Conservation (phyloP, 108 stramenopile species). For the Epithemia pelagica region DNA sequence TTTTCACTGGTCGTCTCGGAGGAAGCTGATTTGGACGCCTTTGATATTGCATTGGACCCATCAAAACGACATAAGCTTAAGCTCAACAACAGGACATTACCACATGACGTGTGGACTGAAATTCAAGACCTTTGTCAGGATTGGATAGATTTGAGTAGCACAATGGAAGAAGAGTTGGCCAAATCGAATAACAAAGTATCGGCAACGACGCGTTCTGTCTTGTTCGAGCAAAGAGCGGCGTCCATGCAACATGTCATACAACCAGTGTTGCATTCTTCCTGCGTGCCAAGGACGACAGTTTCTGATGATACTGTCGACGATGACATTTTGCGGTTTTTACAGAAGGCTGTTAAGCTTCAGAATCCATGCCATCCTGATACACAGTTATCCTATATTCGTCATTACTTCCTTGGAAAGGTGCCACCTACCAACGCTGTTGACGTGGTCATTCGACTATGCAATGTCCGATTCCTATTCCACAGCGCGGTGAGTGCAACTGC, state of each 20-base stretch:
- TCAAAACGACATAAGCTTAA: slow-evolving; percentile 7
- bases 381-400: slow-evolving; percentile 43
- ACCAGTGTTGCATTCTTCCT: not conserved
- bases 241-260: not conserved
- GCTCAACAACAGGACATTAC: not conserved
- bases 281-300: not conserved
- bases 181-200: slow-evolving; percentile 15
- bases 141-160: slow-evolving; percentile 69
- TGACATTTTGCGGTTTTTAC: not conserved
- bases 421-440: slow-evolving; percentile 14
- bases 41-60: slow-evolving; percentile 26
- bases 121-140: slow-evolving; percentile 69
- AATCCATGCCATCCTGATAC: slow-evolving; percentile 71
- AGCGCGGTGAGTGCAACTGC: slow-evolving; percentile 46
- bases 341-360: slow-evolving; percentile 25
- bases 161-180: slow-evolving; percentile 46
- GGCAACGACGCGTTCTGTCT: not conserved
- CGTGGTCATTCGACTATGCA: slow-evolving; percentile 40
- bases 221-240: not conserved
- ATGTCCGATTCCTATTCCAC: slow-evolving; percentile 55
- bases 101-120: slow-evolving; percentile 40
- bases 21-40: slow-evolving; percentile 6
- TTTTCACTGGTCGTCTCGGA: slow-evolving; percentile 18
- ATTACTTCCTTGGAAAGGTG: slow-evolving; percentile 17
- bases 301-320: not conserved